Evolutionary conservation across 2,329 filamentous ascomycete genomes (phyloP).

Genomic region (Pleurostoma richardsiae): DNA sequence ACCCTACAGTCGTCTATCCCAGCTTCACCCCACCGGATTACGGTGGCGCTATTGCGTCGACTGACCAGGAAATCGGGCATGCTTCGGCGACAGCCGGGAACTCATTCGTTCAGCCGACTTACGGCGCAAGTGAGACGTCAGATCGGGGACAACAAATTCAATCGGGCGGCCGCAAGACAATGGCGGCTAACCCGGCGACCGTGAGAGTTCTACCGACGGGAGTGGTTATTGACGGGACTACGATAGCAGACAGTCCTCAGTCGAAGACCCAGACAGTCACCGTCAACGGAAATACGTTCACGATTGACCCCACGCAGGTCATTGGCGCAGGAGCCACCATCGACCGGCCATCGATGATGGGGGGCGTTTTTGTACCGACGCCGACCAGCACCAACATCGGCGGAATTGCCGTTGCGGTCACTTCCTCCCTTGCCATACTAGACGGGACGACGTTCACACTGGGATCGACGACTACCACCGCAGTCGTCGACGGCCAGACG

Average conservation of each 20-base stretch:
- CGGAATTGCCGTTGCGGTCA: constrained; percentile 34
- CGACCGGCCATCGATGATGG: constrained; percentile 30
- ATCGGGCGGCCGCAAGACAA: not conserved
- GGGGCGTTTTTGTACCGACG: constrained; percentile 19
- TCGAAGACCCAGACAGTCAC: constrained; percentile 35
- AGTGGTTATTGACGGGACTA: constrained; percentile 43
- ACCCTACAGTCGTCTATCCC: constrained; percentile 43
- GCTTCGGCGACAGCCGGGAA: not conserved
- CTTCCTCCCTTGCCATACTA: constrained; percentile 32
- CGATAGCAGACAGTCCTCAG: constrained; percentile 31
- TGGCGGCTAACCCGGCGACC: constrained; percentile 12
- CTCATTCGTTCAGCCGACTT: not conserved
- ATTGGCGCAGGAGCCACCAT: constrained; percentile 39
- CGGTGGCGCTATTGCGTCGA: constrained; percentile 14
- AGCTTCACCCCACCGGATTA: constrained; percentile 33
- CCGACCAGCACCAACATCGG: constrained; percentile 32
- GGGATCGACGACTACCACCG: constrained; percentile 23
- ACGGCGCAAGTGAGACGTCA: not conserved
- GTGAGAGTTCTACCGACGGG: constrained; percentile 37
- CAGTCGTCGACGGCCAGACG: constrained; percentile 21
- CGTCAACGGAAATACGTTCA: constrained; percentile 36
- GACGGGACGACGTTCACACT: constrained; percentile 36
- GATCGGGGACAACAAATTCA: not conserved
- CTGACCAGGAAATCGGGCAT: constrained; percentile 3
- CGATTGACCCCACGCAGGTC: constrained; percentile 40